Base-by-base conservation (phyloP, 2,329 filamentous ascomycete species). In the Blastomyces gilchristii region DNA sequence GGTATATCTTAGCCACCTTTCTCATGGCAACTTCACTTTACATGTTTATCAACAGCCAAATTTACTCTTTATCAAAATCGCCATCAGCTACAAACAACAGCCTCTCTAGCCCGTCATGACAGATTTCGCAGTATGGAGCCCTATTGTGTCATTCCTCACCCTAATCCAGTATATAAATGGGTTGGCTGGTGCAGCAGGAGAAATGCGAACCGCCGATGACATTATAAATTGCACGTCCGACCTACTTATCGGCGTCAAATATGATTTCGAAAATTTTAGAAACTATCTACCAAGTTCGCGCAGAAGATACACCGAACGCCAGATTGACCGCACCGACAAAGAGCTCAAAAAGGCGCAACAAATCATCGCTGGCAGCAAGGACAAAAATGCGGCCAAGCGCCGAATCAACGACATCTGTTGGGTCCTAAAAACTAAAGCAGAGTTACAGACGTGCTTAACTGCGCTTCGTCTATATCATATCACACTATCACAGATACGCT, bases 151-250 rank as follows among this genome's bases (percentile, higher is more conserved):
- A n/a, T 52, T 53, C 25, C 47, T 61, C 9, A 37, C 31, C 31
- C 31, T 61, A 11, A 45, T 61, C 47, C 34, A 61, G n/a, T 61
- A 61, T 53, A 43, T 25, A 41, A 52, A 52, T 22, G 47, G 28
- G 7, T 6, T 61, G 0, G 22, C 22, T 34, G 50, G 45, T n/a
- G 59, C 59, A 14, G 49, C n/a, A 12, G 39, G 45, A 31, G 59
- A 61, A 28, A 61, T 61, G 41, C 34, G 39, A n/a, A 43, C 45
- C n/a, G 22, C 18, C 5, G 25, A 54, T 9, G 50, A 41, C 7
- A 61, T 61, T 7, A 45, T 61, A 47, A 37, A 43, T n/a, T 41
- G 39, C 49, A 53, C 59, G 3, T 25, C n/a, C 39, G 34, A 47
- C 3, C n/a, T 52, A 18, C 47, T 61, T 43, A 16, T 9, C n/a